These are phyloP conservation scores for Xylaria polymorpha DNA, from an alignment of 2,329 filamentous ascomycete genomes.

Conservation along the genomic window DNA sequence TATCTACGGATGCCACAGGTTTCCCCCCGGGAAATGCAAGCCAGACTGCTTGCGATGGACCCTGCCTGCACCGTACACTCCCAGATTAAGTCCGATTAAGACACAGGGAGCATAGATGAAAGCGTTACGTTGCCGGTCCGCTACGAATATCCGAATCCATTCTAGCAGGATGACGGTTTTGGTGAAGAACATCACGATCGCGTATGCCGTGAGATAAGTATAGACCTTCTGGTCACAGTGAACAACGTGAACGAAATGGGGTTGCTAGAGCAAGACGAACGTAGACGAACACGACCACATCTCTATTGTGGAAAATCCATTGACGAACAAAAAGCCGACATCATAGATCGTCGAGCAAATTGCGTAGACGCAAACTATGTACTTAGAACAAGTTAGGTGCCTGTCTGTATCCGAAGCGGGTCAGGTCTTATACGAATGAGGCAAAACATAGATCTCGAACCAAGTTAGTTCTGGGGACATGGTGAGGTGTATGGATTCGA, in stretches of 20 bases:
- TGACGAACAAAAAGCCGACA: slow-evolving; percentile 26
- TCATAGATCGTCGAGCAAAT: slow-evolving; percentile 15
- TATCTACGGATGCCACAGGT: no score
- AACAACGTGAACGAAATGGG: background rate
- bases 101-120: slow-evolving; percentile 37
- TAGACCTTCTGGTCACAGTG: slow-evolving; percentile 14
- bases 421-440: slow-evolving; percentile 5
- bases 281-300: slow-evolving; percentile 23
- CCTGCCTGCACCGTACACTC: no score
- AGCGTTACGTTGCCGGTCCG: slow-evolving; percentile 28
- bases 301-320: no score
- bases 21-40: no score
- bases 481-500: background rate
- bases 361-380: slow-evolving; percentile 20
- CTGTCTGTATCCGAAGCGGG: background rate
- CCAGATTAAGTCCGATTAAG: slow-evolving; percentile 36
- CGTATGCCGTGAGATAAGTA: slow-evolving; percentile 22
- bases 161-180: slow-evolving; percentile 41
- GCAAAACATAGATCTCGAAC: slow-evolving; percentile 12
- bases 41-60: no score
- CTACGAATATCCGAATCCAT: slow-evolving; percentile 39
- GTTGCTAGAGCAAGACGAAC: background rate
- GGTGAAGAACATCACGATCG: slow-evolving; percentile 30
- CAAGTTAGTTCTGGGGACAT: background rate
- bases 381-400: background rate